Percentiles rank a stretch among this genome's conserved stretches.
Conservation (phyloP, 192 early-diverging fungal species). For the Gamsiella multidivaricata region DNA sequence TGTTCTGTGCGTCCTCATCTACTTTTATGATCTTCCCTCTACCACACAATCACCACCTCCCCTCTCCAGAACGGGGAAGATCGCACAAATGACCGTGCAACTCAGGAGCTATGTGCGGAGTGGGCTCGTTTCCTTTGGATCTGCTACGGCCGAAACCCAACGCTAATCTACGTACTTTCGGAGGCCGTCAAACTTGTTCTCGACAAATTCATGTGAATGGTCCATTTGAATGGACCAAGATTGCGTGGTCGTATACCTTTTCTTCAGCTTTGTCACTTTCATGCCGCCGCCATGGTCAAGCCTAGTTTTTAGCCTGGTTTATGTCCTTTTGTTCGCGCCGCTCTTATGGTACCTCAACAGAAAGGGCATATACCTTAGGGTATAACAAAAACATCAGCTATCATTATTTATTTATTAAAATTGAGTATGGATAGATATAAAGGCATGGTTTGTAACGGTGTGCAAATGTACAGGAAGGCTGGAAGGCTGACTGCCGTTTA, state of each 20-base stretch:
- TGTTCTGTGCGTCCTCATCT: slow-evolving; percentile 37
- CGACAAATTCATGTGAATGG: slow-evolving; percentile 18
- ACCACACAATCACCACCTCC: background rate
- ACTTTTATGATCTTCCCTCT: slow-evolving; percentile 40
- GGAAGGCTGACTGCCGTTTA: slow-evolving; percentile 4
- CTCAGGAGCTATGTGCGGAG: too few species aligned
- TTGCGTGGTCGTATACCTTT: slow-evolving; percentile 26
- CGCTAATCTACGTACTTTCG: slow-evolving; percentile 55
- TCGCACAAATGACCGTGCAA: too few species aligned
- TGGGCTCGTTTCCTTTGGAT: too few species aligned
- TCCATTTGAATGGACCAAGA: slow-evolving; percentile 8
- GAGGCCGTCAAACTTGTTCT: slow-evolving; percentile 42
- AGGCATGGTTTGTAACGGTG: background rate
- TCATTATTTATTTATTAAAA: slow-evolving; percentile 1
- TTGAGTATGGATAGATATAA: too few species aligned
- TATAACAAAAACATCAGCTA: slow-evolving; percentile 1
- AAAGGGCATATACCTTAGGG: slow-evolving; percentile 9
- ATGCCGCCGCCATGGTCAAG: slow-evolving; percentile 28
- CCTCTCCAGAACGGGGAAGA: too few species aligned
- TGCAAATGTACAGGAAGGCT: background rate
- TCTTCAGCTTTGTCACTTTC: slow-evolving; percentile 28
- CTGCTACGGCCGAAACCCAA: slow-evolving; percentile 60
- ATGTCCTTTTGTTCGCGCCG: slow-evolving; percentile 32
- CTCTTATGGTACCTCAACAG: slow-evolving; percentile 18
- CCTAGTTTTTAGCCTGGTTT: slow-evolving; percentile 25